Evolutionary conservation across 768 basidiomycete genomes (phyloP), one percentile per base, ranked within the genome.

Genomic region (Termitomyces sp.): DNA sequence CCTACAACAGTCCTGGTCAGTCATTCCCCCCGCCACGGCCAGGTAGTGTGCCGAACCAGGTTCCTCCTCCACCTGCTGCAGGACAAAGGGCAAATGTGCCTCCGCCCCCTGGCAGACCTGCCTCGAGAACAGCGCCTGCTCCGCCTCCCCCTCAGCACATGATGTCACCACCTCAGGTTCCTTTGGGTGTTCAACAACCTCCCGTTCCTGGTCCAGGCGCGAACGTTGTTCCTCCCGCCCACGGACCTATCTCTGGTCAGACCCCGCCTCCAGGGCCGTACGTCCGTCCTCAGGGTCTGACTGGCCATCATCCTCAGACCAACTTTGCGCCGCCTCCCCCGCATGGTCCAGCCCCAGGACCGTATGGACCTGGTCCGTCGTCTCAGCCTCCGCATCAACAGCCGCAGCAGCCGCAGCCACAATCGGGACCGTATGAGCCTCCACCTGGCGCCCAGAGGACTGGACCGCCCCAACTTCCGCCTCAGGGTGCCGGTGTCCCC

Each of bases 11-110:
- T 5, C 78, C 77, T 16, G 75, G 75, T 12, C 78, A 80, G 3
- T 71, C 66, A 12, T 77, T 84, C 48, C 87, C 86, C 0, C 88
- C 86, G 0, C 88, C 85, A 12, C 76, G 85, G n/a, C 84, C 84
- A 3, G 83, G 82, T 28, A 86, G 84, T 64, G 83, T 83, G 0
- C 75, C 79, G 38, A 78, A 73, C n/a, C 79, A 76, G 2, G 72
- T 74, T 18, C 77, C 76, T n/a, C 75, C 77, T 12, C 76, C 72
- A 2, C 75, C 73, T 23, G 73, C 77, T 0, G 73, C 69, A 56
- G 75, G 74, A 35, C 70, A 66, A 41, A 70, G 71, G 64, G 67
- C 70, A 65, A 77, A 9, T 70, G 74, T 58, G 1, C 69, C 66
- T 14, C 75, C 75, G 9, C 68, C 69, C 4, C 74, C 69, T 58